phyloP scores from a whole-genome alignment of 1,284 basidiomycete species.

The Puccinia coronata region DNA sequence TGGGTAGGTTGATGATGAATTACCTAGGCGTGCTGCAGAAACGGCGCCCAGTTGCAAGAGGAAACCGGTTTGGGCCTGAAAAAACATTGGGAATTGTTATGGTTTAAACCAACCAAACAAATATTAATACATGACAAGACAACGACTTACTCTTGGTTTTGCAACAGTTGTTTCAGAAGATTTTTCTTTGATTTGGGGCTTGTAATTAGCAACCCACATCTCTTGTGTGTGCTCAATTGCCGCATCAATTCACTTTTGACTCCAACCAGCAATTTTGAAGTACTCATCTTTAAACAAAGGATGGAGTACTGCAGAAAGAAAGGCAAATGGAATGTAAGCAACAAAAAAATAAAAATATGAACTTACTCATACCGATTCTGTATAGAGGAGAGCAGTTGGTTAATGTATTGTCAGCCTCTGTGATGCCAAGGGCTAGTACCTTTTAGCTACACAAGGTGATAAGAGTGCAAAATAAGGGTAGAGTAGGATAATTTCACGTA shows the following conservation, averaged over 20 bases:
- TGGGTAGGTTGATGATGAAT: neutral
- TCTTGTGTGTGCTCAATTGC: neutral
- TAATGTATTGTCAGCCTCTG: too few species aligned
- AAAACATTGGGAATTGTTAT: neutral
- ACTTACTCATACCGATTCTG: neutral
- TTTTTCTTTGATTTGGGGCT: neutral
- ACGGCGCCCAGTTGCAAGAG: neutral
- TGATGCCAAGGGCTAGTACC: too few species aligned
- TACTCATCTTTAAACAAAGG: neutral
- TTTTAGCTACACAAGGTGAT: too few species aligned
- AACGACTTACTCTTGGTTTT: neutral
- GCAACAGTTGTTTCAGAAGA: neutral
- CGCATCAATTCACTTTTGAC: neutral
- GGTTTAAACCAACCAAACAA: neutral
- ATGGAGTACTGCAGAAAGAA: neutral
- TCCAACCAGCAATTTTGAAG: neutral
- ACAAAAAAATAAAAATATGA: neutral
- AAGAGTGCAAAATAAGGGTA: too few species aligned
- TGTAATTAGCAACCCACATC: neutral
- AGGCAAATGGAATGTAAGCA: neutral
- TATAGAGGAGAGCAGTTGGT: neutral
- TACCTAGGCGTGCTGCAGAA: neutral
- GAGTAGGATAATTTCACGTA: too few species aligned
- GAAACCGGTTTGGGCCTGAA: conserved; percentile 8
- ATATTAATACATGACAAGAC: too few species aligned